Conservation (phyloP, 2,329 filamentous ascomycete species). For the Sphaerostilbella broomeana region DNA sequence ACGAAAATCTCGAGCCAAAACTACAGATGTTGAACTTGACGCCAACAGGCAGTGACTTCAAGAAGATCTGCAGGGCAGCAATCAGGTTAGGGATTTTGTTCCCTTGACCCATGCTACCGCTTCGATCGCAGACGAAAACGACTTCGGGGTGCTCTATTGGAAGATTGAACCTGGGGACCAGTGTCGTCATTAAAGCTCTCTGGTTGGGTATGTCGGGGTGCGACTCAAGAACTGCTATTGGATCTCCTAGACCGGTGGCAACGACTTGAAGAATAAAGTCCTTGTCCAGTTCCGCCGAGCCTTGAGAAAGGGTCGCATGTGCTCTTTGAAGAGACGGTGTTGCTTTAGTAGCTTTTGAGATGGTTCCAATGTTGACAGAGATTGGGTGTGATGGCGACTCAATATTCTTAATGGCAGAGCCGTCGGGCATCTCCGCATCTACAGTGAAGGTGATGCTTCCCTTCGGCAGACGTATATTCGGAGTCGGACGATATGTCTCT, state of each 20-base stretch:
- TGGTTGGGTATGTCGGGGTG: slow-evolving; percentile 57
- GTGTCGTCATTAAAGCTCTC: slow-evolving; percentile 61
- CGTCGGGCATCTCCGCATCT: slow-evolving; percentile 41
- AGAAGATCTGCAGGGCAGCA: slow-evolving; percentile 53
- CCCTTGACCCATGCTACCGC: slow-evolving; percentile 52
- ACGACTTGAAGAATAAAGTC: slow-evolving; percentile 64
- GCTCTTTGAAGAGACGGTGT: slow-evolving; percentile 51
- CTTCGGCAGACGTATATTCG: too few species aligned
- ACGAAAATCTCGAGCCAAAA: slow-evolving; percentile 46
- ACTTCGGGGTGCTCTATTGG: slow-evolving; percentile 52
- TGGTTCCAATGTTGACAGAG: slow-evolving; percentile 55
- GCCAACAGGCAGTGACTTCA: slow-evolving; percentile 58
- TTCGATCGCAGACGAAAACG: slow-evolving; percentile 67
- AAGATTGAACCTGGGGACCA: slow-evolving; percentile 64
- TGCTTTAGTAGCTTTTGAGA: slow-evolving; percentile 32
- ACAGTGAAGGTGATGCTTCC: slow-evolving; percentile 17
- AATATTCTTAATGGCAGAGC: slow-evolving; percentile 52
- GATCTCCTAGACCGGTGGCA: slow-evolving; percentile 53
- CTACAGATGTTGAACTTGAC: slow-evolving; percentile 65
- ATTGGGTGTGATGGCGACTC: slow-evolving; percentile 64
- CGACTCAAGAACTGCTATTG: slow-evolving; percentile 58
- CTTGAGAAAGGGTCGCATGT: slow-evolving; percentile 53
- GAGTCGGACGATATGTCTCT: too few species aligned
- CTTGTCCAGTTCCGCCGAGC: slow-evolving; percentile 46
- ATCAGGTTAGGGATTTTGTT: slow-evolving; percentile 47